These are phyloP conservation scores for Vigna unguiculata DNA, from an alignment of 306 rosid species.

Conservation along the genomic window DNA sequence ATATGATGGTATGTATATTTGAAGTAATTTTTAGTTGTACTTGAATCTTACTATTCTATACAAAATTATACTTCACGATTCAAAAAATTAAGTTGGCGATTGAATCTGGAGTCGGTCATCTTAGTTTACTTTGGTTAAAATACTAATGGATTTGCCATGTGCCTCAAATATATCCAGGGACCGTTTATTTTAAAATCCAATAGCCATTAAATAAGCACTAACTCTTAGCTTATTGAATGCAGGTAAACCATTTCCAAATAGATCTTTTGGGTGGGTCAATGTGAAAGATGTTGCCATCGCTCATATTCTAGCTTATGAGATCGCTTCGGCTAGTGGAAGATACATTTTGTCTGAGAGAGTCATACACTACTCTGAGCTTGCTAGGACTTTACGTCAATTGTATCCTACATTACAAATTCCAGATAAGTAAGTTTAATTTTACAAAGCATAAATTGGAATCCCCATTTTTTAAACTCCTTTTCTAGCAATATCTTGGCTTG, in stretches of 20 bases:
- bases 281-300: constrained; percentile 88
- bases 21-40: no score
- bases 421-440: constrained; percentile 55
- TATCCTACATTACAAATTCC: constrained; percentile 72
- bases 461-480: background rate
- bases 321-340: constrained; percentile 84
- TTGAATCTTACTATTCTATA: no score
- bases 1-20: no score
- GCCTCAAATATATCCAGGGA: background rate
- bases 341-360: constrained; percentile 67
- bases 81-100: no score
- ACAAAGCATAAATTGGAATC: constrained; percentile 8
- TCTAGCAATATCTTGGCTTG: background rate
- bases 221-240: constrained; percentile 42
- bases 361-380: constrained; percentile 60
- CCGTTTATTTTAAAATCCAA: background rate
- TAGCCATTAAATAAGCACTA: background rate
- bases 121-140: no score
- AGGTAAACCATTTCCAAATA: constrained; percentile 70
- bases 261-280: constrained; percentile 63
- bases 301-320: constrained; percentile 82
- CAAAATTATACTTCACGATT: no score
- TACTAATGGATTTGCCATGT: no score
- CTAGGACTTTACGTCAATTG: constrained; percentile 55
- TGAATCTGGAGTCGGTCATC: no score